Base-by-base conservation (phyloP, 768 basidiomycete species). In the Pleurotus eryngii region DNA sequence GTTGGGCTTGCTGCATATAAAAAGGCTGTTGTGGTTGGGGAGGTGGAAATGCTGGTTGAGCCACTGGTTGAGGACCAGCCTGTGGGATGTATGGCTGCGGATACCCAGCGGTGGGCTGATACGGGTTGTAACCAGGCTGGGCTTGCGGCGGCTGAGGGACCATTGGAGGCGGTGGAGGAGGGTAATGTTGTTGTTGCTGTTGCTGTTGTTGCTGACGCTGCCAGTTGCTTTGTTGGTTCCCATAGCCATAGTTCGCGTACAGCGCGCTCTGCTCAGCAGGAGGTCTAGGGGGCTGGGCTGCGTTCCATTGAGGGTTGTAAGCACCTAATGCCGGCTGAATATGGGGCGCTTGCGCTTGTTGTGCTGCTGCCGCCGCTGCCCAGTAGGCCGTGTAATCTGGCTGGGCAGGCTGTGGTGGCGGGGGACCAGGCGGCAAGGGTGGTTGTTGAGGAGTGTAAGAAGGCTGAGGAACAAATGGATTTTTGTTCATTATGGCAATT, bases 241-340 rank as follows among this genome's bases (percentile, higher is more conserved):
- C 90, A 68, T 96, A 95, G 30, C 93, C 93, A 66, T 95, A 95
- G 67, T 94, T 94, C 1, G 92, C 91, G 67, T 95, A 95, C 18
- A 95, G 72, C 22, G 89, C 86, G 67, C 86, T 89, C 66, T 93
- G 91, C 62, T 92, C 89, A 9, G 51, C 51, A 12, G 88, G 77
- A 30, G 89, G 77, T 30, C 88, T 87, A 49, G 86, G 76, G 45
- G 85, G 80, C 66, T 85, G 87, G 3, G 84, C 78, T 12, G 82
- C 69, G 51, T 74, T 76, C 87, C 86, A 89, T 69, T 90, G 87
- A 11, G 86, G 80, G 59, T 78, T 81, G 62, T 86, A 89, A 43
- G 79, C 74, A 57, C 69, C 75, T 55, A 75, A 73, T 46, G 73
- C 67, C 49, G 79, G 78, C 30, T 35, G 30, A 11, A 35, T 35